These are phyloP conservation scores for Colletotrichum tamarilloi DNA, from an alignment of 2,329 filamentous ascomycete genomes.

Conservation along the genomic window DNA sequence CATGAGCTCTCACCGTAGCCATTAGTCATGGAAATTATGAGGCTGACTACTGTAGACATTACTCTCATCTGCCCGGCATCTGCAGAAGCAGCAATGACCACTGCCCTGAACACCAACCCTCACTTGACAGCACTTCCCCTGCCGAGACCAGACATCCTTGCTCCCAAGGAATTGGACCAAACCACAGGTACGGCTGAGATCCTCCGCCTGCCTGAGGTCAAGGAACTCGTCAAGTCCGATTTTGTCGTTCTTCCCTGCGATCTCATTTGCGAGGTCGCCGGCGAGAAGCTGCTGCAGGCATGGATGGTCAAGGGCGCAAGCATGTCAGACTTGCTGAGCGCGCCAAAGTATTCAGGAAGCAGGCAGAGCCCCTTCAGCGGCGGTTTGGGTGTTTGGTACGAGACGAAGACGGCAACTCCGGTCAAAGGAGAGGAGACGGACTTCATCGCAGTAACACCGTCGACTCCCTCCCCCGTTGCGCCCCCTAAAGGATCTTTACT, in stretches of 20 bases:
- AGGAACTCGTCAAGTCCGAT: constrained; percentile 81
- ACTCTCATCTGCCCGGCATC: constrained; percentile 73
- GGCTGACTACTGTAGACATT: constrained; percentile 60
- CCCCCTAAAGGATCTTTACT: constrained; percentile 70
- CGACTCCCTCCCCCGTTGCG: constrained; percentile 63
- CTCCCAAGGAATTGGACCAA: constrained; percentile 80
- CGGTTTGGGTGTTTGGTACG: constrained; percentile 90
- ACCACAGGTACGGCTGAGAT: constrained; percentile 92
- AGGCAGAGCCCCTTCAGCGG: constrained; percentile 68
- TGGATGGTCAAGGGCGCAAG: constrained; percentile 90
- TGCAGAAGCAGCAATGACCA: constrained; percentile 73
- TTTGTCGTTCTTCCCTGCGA: constrained; percentile 95
- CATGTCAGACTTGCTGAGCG: constrained; percentile 70
- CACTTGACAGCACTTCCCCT: constrained; percentile 78
- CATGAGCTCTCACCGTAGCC: neutral
- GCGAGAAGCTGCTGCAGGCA: constrained; percentile 84
- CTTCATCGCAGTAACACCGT: constrained; percentile 82
- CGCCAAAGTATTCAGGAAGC: constrained; percentile 52
- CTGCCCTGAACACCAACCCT: constrained; percentile 81
- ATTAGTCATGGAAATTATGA: neutral
- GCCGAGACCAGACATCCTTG: constrained; percentile 79
- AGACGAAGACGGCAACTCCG: constrained; percentile 79
- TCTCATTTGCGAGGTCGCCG: constrained; percentile 88
- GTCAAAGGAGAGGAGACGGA: constrained; percentile 94
- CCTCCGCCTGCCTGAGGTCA: constrained; percentile 84